phyloP scores from a whole-genome alignment of 306 rosid genomes.

The Trichosanthes cucumerina region DNA sequence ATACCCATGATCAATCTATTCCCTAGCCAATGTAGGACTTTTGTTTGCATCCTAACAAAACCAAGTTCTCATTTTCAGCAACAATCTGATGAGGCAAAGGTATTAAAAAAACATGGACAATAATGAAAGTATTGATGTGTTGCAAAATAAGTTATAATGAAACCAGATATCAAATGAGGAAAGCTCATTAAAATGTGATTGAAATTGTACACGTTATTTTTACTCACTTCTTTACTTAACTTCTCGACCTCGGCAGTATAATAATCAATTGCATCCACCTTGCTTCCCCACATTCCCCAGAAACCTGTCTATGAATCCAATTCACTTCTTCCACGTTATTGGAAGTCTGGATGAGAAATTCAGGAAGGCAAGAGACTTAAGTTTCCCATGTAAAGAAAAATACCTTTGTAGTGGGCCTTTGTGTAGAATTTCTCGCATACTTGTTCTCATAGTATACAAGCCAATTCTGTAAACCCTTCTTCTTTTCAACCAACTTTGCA shows the following conservation, averaged over 20 bases:
- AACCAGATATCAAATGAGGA: neutral
- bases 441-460: constrained; percentile 65
- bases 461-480: constrained; percentile 53
- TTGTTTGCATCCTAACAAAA: no score
- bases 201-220: neutral
- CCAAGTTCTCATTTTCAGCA: neutral
- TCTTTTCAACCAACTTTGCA: constrained; percentile 49
- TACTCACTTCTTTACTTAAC: constrained; percentile 46
- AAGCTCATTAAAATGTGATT: neutral
- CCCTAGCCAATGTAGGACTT: no score
- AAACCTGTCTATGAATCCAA: constrained; percentile 68
- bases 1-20: no score
- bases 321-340: constrained; percentile 22
- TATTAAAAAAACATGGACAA: neutral
- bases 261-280: constrained; percentile 62
- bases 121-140: neutral
- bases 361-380: neutral
- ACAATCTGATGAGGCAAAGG: neutral
- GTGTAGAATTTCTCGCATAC: constrained; percentile 45
- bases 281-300: constrained; percentile 49
- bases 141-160: neutral
- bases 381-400: constrained; percentile 24
- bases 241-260: constrained; percentile 34
- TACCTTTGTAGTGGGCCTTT: constrained; percentile 73
- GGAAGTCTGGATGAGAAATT: constrained; percentile 15